phyloP scores from a whole-genome alignment of 306 rosid species.

The Echinosophora koreensis region DNA sequence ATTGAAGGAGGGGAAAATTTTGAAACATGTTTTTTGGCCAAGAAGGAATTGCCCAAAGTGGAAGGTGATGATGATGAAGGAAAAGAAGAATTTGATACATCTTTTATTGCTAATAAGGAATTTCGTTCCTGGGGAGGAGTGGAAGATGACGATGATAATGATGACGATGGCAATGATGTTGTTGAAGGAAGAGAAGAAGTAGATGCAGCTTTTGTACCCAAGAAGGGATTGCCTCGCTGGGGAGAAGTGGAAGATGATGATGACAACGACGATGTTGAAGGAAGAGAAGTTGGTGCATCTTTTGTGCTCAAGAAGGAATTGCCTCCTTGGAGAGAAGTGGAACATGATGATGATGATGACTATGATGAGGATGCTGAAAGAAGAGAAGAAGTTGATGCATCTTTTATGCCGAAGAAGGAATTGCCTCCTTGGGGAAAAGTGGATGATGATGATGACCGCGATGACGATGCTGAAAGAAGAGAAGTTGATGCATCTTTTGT shows the following conservation, averaged over 20 bases:
- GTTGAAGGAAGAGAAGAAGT: slow-evolving; percentile 46
- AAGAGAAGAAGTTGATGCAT: slow-evolving; percentile 43
- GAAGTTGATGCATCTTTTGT: slow-evolving; percentile 37
- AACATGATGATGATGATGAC: slow-evolving; percentile 40
- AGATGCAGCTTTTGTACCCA: slow-evolving; percentile 43
- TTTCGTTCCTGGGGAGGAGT: slow-evolving; percentile 70
- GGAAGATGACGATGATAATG: slow-evolving; percentile 39
- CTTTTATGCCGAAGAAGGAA: slow-evolving; percentile 45
- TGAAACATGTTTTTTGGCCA: no score
- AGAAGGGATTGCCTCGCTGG: slow-evolving; percentile 57
- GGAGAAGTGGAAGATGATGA: slow-evolving; percentile 33
- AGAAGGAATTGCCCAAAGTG: no score
- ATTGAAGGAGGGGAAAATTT: slow-evolving; percentile 32
- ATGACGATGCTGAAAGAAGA: slow-evolving; percentile 37
- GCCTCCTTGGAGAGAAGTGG: slow-evolving; percentile 67
- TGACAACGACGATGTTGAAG: slow-evolving; percentile 36
- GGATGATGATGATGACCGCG: slow-evolving; percentile 26
- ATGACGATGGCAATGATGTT: slow-evolving; percentile 40
- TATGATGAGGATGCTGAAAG: slow-evolving; percentile 40
- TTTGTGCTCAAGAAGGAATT: slow-evolving; percentile 38
- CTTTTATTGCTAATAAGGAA: slow-evolving; percentile 44
- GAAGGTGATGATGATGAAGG: slow-evolving; percentile 4
- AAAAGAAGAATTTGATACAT: slow-evolving; percentile 42
- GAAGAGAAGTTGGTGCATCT: slow-evolving; percentile 36
- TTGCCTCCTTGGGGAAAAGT: slow-evolving; percentile 60